These are phyloP conservation scores for Chenopodium berlandieri DNA, from an alignment of 148 eudicot species.

Conservation along the genomic window DNA sequence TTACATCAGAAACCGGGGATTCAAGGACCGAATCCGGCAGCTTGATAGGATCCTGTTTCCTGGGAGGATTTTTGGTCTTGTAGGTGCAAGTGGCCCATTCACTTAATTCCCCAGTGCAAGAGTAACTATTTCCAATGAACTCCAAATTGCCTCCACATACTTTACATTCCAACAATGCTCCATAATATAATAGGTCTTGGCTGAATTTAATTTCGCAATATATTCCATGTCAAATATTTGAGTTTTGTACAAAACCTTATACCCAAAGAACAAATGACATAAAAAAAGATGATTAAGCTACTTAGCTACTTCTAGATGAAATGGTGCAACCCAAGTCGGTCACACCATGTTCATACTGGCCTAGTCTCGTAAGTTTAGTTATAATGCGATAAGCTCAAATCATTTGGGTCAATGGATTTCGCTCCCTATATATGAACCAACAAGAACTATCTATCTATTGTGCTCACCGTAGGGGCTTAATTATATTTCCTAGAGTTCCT, in stretches of 20 bases:
- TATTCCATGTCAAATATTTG: neutral
- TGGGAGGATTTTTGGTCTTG: conserved; percentile 55
- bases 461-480: no score
- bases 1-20: conserved; percentile 56
- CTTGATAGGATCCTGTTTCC: conserved; percentile 45
- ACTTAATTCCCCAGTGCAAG: conserved; percentile 58
- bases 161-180: conserved; percentile 61
- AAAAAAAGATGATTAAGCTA: neutral
- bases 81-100: conserved; percentile 79
- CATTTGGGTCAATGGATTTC: no score
- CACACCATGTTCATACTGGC: no score
- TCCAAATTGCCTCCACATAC: conserved; percentile 56
- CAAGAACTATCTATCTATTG: no score
- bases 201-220: conserved; percentile 24
- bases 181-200: conserved; percentile 69
- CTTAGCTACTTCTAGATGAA: neutral
- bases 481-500: no score
- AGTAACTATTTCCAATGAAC: conserved; percentile 41
- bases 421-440: no score
- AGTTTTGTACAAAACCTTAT: neutral
- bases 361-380: no score
- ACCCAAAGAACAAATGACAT: neutral
- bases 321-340: neutral
- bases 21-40: conserved; percentile 56
- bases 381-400: no score